Percentiles rank a stretch among this genome's conserved stretches.
These are phyloP conservation scores for Nicotiana attenuata DNA, from an alignment of 257 asterid genomes.

Conservation along the genomic window DNA sequence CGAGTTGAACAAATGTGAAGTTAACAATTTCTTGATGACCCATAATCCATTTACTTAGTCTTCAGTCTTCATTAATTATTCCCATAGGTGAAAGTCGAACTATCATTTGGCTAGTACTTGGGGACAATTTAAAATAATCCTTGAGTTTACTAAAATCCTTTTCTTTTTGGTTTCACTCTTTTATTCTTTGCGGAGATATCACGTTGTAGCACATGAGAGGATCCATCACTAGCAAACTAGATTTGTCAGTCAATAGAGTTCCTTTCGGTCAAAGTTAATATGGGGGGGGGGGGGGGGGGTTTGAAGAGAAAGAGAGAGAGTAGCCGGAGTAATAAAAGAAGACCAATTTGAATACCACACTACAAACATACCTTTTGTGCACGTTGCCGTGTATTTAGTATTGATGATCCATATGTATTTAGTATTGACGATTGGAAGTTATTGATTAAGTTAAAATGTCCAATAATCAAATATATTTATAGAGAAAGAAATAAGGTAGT, in stretches of 20 bases:
- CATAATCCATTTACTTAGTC: neutral
- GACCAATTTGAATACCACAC: neutral
- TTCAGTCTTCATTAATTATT: neutral
- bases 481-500: too few species aligned
- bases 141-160: too few species aligned
- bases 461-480: too few species aligned
- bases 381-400: neutral
- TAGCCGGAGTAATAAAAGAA: neutral
- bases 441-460: too few species aligned
- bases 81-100: neutral
- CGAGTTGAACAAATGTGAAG: neutral
- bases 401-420: neutral
- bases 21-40: neutral
- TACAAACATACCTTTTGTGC: neutral
- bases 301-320: neutral
- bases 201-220: constrained; percentile 1
- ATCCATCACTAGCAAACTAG: neutral
- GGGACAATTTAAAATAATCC: too few species aligned
- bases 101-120: neutral
- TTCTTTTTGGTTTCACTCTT: too few species aligned
- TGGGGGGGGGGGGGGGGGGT: too few species aligned
- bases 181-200: neutral
- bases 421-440: too few species aligned
- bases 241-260: neutral
- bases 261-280: neutral